Base-by-base conservation (phyloP, 495 filamentous ascomycete species). In the Xylaria castorea region DNA sequence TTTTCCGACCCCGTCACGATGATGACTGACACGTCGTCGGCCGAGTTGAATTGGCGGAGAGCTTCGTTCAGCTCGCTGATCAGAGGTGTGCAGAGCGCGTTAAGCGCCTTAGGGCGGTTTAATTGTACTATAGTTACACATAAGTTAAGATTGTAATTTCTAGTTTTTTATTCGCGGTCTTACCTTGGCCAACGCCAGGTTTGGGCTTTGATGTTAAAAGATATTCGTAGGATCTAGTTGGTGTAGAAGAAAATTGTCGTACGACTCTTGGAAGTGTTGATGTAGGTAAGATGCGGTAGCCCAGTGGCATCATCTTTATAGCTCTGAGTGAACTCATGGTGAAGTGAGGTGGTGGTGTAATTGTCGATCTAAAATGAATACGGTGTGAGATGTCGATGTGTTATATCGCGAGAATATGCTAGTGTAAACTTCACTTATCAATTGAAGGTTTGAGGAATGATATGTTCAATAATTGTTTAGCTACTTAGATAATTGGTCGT, bases 41-140 rank as follows among this genome's bases (percentile, higher is more conserved):
- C 89, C 64, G 86, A 77, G 76, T 97, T 92, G 82, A 96, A 89
- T 62, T 87, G 84, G 71, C 81, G 83, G 73, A 99, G 90, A 36
- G 94, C 94, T 68, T 89, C 80, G 83, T 98, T 98, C 79, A 99
- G 88, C 83, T 99, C 96, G 50, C 79, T 82, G 80, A 99, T 96
- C 42, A 98, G 90, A 18, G 95, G 93, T 22, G 91, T 92, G 81
- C 85, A 94, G 71, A 99, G 90, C 46, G 96, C 95, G 81, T 99
- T 99, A 79, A 97, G 90, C 44, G 94, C 93, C 83, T 95, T 97
- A 70, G 96, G 96, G 46, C 96, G 92, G 87, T 97, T 94, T 68
- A 99, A 86, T n/a, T 94, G 96, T 77, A 98, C 95, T 97, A 38
- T 57, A 40, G 14, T 66, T 75, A 72, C 75, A 57, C 62, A 71